A percentile compares a stretch with the other conserved stretches of the same genome.
Conservation (phyloP, 805 yeast genomes). For the Nakazawaea siamensis region DNA sequence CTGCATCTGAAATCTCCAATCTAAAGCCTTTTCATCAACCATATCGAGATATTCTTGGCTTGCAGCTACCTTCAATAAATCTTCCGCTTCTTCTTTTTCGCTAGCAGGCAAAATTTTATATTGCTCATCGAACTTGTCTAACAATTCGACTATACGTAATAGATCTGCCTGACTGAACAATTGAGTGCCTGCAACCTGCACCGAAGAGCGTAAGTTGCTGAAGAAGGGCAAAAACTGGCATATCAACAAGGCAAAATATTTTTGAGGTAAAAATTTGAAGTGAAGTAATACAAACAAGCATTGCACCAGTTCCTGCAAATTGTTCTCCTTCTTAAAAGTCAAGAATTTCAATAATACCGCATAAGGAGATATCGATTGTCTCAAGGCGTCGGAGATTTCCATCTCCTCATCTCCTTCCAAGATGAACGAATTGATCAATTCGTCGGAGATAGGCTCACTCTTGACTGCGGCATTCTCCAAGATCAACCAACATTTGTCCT, state of each 20-base stretch:
- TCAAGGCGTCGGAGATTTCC: slow-evolving; percentile 44
- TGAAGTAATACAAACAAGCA: slow-evolving; percentile 32
- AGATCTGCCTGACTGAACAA: slow-evolving; percentile 15
- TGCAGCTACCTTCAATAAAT: slow-evolving; percentile 16
- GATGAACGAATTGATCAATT: slow-evolving; percentile 42
- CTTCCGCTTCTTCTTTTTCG: slow-evolving; percentile 11
- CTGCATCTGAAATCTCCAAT: slow-evolving; percentile 14
- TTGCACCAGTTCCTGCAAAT: slow-evolving; percentile 19
- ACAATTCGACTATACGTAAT: slow-evolving; percentile 16
- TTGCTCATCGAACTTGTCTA: slow-evolving; percentile 17
- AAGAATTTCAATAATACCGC: slow-evolving; percentile 51
- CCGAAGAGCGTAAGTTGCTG: slow-evolving; percentile 9
- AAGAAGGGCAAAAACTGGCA: slow-evolving; percentile 40
- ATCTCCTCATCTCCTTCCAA: slow-evolving; percentile 24
- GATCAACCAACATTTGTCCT: slow-evolving; percentile 48
- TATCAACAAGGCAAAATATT: slow-evolving; percentile 39
- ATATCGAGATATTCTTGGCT: neutral
- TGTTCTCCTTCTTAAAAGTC: slow-evolving; percentile 21
- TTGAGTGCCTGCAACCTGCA: neutral
- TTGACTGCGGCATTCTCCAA: slow-evolving; percentile 52
- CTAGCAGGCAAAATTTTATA: neutral
- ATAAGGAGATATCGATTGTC: slow-evolving; percentile 66
- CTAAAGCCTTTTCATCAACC: slow-evolving; percentile 6
- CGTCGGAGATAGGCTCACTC: slow-evolving; percentile 49
- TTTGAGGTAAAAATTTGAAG: slow-evolving; percentile 45